phyloP scores from a whole-genome alignment of 371 early-diverging fungal species.

The Circinella minor region DNA sequence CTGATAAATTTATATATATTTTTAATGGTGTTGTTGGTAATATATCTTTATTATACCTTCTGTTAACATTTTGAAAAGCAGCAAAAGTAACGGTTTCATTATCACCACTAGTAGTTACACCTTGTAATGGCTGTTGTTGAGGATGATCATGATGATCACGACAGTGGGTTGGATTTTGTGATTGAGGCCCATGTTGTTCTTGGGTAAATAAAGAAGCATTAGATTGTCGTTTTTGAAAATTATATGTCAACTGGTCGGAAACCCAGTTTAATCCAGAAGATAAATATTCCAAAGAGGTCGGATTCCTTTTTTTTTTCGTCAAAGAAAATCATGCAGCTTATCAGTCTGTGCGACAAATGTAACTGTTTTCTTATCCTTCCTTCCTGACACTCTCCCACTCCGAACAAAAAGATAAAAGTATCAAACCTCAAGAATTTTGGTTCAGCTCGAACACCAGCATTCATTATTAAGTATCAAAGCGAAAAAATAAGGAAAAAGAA shows the following conservation, averaged over 20 bases:
- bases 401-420: neutral
- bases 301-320: slow-evolving; percentile 43
- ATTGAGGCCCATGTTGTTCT: slow-evolving; percentile 23
- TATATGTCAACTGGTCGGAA: slow-evolving; percentile 59
- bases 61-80: too few species aligned
- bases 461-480: neutral
- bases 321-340: slow-evolving; percentile 1
- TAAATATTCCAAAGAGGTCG: slow-evolving; percentile 63
- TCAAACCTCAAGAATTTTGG: slow-evolving; percentile 48
- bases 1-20: too few species aligned
- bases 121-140: neutral
- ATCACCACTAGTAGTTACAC: neutral
- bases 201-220: slow-evolving; percentile 31
- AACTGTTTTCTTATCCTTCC: too few species aligned
- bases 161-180: neutral
- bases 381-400: neutral
- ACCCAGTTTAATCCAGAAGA: slow-evolving; percentile 62
- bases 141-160: neutral
- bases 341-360: neutral
- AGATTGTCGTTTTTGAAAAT: slow-evolving; percentile 42
- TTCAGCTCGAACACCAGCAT: slow-evolving; percentile 51
- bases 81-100: neutral
- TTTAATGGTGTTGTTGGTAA: too few species aligned
- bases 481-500: neutral
- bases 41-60: too few species aligned